Base-by-base conservation (phyloP, 345 rosid genomes). In the Hibiscus syriacus region DNA sequence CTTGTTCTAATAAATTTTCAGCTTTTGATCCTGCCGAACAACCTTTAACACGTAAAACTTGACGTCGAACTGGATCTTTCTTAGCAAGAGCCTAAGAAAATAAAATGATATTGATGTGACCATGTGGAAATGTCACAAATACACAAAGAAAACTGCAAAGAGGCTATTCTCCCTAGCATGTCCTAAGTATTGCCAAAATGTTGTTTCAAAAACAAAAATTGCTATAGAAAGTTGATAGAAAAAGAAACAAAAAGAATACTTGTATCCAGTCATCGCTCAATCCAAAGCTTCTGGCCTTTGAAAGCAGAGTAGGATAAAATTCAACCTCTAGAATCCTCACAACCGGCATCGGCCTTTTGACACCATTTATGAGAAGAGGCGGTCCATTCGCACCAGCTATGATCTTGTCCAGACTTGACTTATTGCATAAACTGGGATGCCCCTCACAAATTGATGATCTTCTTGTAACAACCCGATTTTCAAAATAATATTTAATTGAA, bases 1-100 rank as follows among this genome's bases (percentile, higher is more conserved):
- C 97, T 81, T 87, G 89, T 78, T 94, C 96, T 45, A 94, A 80
- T 70, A 86, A 72, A 55, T 81, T 87, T 70, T 86, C 95, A 70
- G 99, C 97, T 70, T 87, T 89, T 66, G 99, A 94, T 70, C 96
- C 96, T 34, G 93, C 97, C 77, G 87, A 78, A 81, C 99, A 89
- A 70, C 96, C 89, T 79, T 91, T 94, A 23, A 89, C 96, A 8
- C 96, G 95, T 61, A 94, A 81, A 73, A 94, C 92, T 75, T 91
- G 96, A 50, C 90, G 84, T 71, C 96, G 86, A 49, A 86, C 75
- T 25, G 96, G 90, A 82, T 94, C 97, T 73, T 86, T 94, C 81
- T 87, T 89, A 46, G 85, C 86, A 39, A 94, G 86, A 61, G 84
- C 87, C 97, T 94, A 77, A 62, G 63, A 75, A 70, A 34, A 6